Evolutionary conservation across 2,329 filamentous ascomycete genomes (phyloP).

Genomic region (Phialophora tarda): DNA sequence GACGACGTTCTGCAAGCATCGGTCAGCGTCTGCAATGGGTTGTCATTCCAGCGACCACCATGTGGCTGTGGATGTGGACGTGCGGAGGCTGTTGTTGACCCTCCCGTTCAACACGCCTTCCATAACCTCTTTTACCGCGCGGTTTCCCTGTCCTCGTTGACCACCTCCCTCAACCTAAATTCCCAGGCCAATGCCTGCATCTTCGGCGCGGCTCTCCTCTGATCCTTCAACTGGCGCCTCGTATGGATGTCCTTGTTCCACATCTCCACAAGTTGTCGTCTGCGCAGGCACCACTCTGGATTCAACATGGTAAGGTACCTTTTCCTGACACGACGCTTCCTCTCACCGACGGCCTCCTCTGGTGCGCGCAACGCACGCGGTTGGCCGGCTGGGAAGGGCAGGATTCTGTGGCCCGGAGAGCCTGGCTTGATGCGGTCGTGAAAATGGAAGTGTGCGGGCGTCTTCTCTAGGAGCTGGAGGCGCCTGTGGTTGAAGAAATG

Average conservation of each 20-base stretch:
- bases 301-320: neutral
- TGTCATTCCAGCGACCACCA: neutral
- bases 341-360: neutral
- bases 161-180: neutral
- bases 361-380: neutral
- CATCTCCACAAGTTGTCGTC: constrained; percentile 3
- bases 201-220: neutral
- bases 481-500: constrained; percentile 24
- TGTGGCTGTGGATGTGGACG: too few species aligned
- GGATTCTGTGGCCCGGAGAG: neutral
- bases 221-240: neutral
- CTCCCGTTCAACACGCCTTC: neutral
- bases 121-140: neutral
- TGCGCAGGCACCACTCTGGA: constrained; percentile 1
- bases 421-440: constrained; percentile 7
- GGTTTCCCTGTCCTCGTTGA: neutral
- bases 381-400: constrained; percentile 5
- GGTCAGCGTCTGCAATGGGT: neutral
- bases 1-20: neutral
- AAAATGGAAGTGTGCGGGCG: constrained; percentile 5
- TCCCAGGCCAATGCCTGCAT: neutral
- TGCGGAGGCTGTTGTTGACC: neutral
- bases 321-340: neutral
- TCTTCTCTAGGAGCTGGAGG: neutral
- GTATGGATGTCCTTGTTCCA: constrained; percentile 2